phyloP scores from a whole-genome alignment of 2,329 filamentous ascomycete genomes.

The Periconia macrospinosa region DNA sequence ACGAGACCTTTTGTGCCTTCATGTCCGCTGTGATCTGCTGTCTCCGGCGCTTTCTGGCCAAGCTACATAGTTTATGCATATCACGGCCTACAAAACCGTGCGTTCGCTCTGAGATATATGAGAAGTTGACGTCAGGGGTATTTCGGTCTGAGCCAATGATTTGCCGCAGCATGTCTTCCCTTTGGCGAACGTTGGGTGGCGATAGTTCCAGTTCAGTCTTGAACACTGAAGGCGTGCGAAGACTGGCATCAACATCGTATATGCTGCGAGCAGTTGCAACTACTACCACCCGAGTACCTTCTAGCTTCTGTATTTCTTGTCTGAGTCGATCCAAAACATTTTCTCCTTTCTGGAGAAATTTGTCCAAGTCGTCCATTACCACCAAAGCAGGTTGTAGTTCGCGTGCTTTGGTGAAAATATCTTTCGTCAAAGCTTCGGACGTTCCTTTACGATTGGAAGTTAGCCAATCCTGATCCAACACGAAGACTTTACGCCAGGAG shows the following conservation, averaged over 20 bases:
- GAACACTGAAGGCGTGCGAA: constrained; percentile 69
- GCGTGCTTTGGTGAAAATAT: constrained; percentile 70
- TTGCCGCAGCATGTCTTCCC: constrained; percentile 71
- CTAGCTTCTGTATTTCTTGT: constrained; percentile 54
- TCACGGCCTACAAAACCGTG: constrained; percentile 87
- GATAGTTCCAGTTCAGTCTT: constrained; percentile 70
- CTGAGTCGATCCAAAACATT: constrained; percentile 24
- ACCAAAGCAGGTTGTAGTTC: constrained; percentile 74
- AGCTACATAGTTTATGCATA: constrained; percentile 65
- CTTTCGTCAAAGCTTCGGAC: constrained; percentile 59
- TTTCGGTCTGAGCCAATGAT: constrained; percentile 50
- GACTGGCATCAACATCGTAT: constrained; percentile 69
- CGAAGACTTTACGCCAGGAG: constrained; percentile 72
- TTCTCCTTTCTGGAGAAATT: constrained; percentile 51
- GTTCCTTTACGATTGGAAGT: constrained; percentile 45
- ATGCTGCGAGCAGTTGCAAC: constrained; percentile 74
- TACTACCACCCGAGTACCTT: constrained; percentile 65
- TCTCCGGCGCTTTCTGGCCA: constrained; percentile 50
- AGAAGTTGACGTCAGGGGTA: constrained; percentile 50
- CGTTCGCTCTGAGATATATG: constrained; percentile 70
- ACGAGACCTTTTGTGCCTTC: constrained; percentile 24
- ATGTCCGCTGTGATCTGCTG: constrained; percentile 18
- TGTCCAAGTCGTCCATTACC: constrained; percentile 76
- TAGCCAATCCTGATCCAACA: constrained; percentile 53
- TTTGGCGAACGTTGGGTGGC: constrained; percentile 70